Evolutionary conservation across 768 basidiomycete genomes (phyloP), one percentile per base, ranked within the genome.

Genomic region (Phylloporus sp.): DNA sequence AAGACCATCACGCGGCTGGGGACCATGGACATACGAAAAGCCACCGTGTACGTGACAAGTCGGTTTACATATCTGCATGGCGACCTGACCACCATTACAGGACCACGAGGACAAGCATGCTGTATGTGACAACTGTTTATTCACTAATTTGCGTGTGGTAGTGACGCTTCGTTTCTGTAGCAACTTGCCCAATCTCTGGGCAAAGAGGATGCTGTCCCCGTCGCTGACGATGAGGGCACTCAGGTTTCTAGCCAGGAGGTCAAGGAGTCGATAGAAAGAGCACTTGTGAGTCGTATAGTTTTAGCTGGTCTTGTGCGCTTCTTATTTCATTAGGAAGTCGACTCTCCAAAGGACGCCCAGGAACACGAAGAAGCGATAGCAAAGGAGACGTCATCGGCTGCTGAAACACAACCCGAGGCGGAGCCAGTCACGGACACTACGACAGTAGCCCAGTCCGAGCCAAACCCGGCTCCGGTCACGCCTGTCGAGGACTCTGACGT

Each of bases 321-420:
- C 31, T 56, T 29, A 59, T 53, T 53, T 47, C 31, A 22, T 23
- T 40, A 72, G 70, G 57, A 58, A 23, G 45, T 54, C 23, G 71
- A 71, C 51, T 62, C 71, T 44, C 67, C 70, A 15, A 70, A 61
- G 39, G 59, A 63, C 20, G 62, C 70, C n/a, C 59, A 67, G 50
- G 58, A 50, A 50, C 54, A 27, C 16, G 67, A 72, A 39, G 64
- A 62, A 31, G 55, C 11, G 20, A 56, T 58, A 31, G 60, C 52
- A 11, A 41, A 45, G 47, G 42, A 28, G 26, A 28, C 26, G 2
- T 16, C n/a, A n/a, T 47, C 52, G 26, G 26, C 40, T 35, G 16
- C 35, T 3, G 50, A 54, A 27, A 11, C 38, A 18, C 36, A 28
- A 23, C 12, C 53, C 5, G 41, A 48, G 26, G 16, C 40, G 2